Conservation (phyloP, 1,139 yeast species). For the Geotrichum fermentans region DNA sequence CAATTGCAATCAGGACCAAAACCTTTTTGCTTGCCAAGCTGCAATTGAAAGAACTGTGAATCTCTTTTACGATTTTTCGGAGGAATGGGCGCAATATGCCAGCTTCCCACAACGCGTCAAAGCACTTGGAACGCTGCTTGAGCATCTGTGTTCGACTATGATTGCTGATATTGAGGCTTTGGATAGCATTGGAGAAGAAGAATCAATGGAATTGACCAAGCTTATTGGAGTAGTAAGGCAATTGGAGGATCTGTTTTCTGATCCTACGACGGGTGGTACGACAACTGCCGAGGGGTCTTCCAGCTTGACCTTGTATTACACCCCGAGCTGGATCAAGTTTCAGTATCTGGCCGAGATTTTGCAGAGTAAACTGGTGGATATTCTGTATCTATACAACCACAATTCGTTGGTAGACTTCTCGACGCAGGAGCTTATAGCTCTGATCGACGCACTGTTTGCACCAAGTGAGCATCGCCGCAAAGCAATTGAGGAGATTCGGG, state of each 20-base stretch:
- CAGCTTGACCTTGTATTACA: slow-evolving; percentile 32
- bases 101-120: slow-evolving; percentile 28
- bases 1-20: slow-evolving; percentile 26
- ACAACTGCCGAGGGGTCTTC: slow-evolving; percentile 2
- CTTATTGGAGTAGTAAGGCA: slow-evolving; percentile 27
- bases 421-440: slow-evolving; percentile 57
- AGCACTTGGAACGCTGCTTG: slow-evolving; percentile 33
- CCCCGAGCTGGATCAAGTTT: slow-evolving; percentile 41
- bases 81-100: slow-evolving; percentile 26
- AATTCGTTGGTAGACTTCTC: slow-evolving; percentile 70
- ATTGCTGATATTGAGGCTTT: slow-evolving; percentile 29
- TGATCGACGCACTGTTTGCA: slow-evolving; percentile 62
- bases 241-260: slow-evolving; percentile 29
- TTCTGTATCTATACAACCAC: slow-evolving; percentile 63
- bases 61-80: slow-evolving; percentile 23
- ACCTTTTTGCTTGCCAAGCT: slow-evolving; percentile 26
- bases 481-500: slow-evolving; percentile 55
- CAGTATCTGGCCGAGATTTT: slow-evolving; percentile 37
- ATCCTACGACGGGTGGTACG: slow-evolving; percentile 13
- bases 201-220: slow-evolving; percentile 32
- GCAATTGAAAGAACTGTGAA: slow-evolving; percentile 26
- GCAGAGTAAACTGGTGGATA: slow-evolving; percentile 52
- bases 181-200: slow-evolving; percentile 36
- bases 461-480: slow-evolving; percentile 62
- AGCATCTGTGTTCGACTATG: slow-evolving; percentile 29